Base-by-base conservation (phyloP, 306 rosid genomes). In the Ceratonia siliqua region DNA sequence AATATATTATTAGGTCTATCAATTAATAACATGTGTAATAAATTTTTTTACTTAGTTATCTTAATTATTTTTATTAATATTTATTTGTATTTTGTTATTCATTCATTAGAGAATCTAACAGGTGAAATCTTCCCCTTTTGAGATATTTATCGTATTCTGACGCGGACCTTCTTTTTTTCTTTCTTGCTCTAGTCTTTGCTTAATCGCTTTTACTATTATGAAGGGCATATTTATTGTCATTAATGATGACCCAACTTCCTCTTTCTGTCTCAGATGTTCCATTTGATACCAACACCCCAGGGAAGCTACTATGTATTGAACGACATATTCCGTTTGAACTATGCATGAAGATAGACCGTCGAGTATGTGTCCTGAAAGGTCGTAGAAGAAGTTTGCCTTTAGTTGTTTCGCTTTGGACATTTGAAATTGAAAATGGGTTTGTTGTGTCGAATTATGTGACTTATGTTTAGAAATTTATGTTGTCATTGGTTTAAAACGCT, bases 271-370 rank as follows among this genome's bases (percentile, higher is more conserved):
- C 92, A 94, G 98, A 94, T 94, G 98, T 94, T 94, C 87, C 98
- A 94, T 84, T 86, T 94, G 94, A 91, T 94, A 65, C 98, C 98
- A 58, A 88, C 96, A n/a, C 89, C 86, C 9, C 91, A 83, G 75
- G 94, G 91, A 74, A 91, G 96, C 91, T 94, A 87, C 68, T 91
- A 84, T 64, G 98, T 94, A 75, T 83, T 82, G 82, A 94, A 94
- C 72, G 98, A 94, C 81, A 87, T 94, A 64, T 94, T 94, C 87
- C 94, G 98, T 25, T 80, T 94, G 90, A 94, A 94, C 84, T 94
- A 94, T 53, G 98, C 98, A 0, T 94, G 91, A 94, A 78, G 79
- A 71, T 50, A 43, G 25, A 76, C 55, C 20, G 0, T 20, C 1
- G 55, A 36, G 13, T 61, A 18, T 62, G 59, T 77, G 79, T 43